A percentile compares a stretch with the other conserved stretches of the same genome.
These are phyloP conservation scores for Golubevia sp. DNA, from an alignment of 1,284 basidiomycete genomes.

Conservation along the genomic window DNA sequence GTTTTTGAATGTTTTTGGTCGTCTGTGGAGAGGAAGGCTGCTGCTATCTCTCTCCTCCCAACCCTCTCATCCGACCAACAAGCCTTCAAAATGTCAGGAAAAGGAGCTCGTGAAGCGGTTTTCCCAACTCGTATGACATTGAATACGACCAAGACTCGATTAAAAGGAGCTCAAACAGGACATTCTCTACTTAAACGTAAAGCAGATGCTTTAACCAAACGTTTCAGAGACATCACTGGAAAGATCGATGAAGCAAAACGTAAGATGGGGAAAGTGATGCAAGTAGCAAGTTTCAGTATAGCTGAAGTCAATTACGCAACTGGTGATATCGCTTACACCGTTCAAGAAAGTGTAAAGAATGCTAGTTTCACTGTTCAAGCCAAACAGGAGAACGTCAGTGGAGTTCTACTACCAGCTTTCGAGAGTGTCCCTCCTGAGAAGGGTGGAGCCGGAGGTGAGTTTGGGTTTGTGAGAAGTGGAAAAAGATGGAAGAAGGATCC, in stretches of 20 bases:
- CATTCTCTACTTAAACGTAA: conserved; percentile 97
- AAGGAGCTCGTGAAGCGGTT: conserved; percentile 84
- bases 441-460: conserved; percentile 68
- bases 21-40: neutral
- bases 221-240: conserved; percentile 73
- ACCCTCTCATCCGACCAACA: conserved; percentile 1
- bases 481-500: no score
- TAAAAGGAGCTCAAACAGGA: conserved; percentile 96
- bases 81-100: conserved; percentile 74
- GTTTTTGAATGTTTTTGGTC: no score
- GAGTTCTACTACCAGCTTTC: conserved; percentile 94
- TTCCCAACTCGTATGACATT: conserved; percentile 74
- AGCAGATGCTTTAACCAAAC: conserved; percentile 88
- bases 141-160: conserved; percentile 86
- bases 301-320: conserved; percentile 98
- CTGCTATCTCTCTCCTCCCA: neutral
- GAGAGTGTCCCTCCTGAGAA: conserved; percentile 64
- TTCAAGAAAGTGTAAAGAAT: conserved; percentile 67
- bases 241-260: conserved; percentile 90
- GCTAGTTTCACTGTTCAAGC: conserved; percentile 91
- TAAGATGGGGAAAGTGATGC: conserved; percentile 98
- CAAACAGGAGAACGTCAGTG: conserved; percentile 97
- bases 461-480: no score
- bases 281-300: conserved; percentile 95
- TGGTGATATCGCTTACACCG: conserved; percentile 80